Base-by-base conservation (phyloP, 805 yeast species). In the Lipomyces spencermartinsiae region DNA sequence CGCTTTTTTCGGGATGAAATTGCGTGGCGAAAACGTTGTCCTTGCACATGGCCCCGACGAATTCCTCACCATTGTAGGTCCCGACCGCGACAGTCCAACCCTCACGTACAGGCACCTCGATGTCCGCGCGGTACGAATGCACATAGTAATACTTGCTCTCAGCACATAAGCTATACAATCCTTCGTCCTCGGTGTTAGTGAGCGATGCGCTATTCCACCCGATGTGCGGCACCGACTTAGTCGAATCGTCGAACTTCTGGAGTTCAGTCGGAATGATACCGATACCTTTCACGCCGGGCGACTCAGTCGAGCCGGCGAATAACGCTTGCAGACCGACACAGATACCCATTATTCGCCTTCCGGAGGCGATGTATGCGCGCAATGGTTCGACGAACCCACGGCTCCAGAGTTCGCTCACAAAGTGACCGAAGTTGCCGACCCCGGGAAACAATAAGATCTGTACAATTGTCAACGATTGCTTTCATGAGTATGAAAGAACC, bases 1-100 rank as follows among this genome's bases (percentile, higher is more conserved):
- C 99, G 2, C 97, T 92, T 78, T 95, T 95, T 77, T 95, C 99
- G n/a, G 99, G 99, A 79, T 95, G 99, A 79, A 95, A 95, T 78
- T 95, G 99, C 0, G 98, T 95, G 56, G 98, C 97, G 79, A 95
- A 91, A 10, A 94, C 82, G 71, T 92, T 93, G 67, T 84, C 92
- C 75, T 84, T 89, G 37, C 88, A 77, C 60, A 93, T 78, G 0
- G 98, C 95, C 16, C 98, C 96, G 69, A 95, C 81, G 74, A 93
- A 95, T 61, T 80, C 83, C 79, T 95, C 93, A 34, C 86, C 78
- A 1, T 96, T 97, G 78, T 95, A 95, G 64, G 79, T 82, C 0
- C 95, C 86, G 58, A 85, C 79, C 0, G 93, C 92, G 64, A 90
- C 82, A 46, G 87, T 86, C 97, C 97, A 94, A 29, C 86, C 86